Conservation (phyloP, 2,329 filamentous ascomycete genomes). For the Penicillium digitatum region DNA sequence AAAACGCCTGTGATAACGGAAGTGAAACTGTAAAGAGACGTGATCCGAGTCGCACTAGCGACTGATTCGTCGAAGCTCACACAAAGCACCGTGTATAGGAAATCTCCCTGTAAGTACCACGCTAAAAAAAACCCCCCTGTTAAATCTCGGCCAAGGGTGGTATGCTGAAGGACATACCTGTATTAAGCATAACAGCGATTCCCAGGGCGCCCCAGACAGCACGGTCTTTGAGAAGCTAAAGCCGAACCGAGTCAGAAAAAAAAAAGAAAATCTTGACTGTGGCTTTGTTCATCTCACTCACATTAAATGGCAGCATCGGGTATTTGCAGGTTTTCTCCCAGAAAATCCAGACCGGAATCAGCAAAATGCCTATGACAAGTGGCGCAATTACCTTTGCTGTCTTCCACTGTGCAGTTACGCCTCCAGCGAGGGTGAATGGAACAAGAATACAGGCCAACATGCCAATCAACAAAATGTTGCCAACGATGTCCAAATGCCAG, state of each 20-base stretch:
- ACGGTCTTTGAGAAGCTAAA: constrained; percentile 56
- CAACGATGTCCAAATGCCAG: constrained; percentile 54
- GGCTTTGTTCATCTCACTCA: constrained; percentile 9
- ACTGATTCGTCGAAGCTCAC: constrained; percentile 60
- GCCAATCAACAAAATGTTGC: constrained; percentile 51
- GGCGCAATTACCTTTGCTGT: constrained; percentile 51
- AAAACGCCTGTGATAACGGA: constrained; percentile 57
- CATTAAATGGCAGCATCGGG: constrained; percentile 57
- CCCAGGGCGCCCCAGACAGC: constrained; percentile 61
- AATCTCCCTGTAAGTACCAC: constrained; percentile 63
- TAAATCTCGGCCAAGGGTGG: background rate
- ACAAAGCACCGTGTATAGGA: constrained; percentile 59
- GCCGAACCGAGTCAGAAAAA: background rate
- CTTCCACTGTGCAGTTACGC: constrained; percentile 48
- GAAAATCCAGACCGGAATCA: constrained; percentile 49
- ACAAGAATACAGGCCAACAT: constrained; percentile 53
- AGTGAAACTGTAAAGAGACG: constrained; percentile 56
- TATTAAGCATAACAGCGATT: constrained; percentile 44
- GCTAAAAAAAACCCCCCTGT: constrained; percentile 35
- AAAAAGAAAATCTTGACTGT: background rate
- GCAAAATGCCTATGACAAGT: constrained; percentile 49
- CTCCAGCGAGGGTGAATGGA: constrained; percentile 57
- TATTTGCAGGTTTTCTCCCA: constrained; percentile 54
- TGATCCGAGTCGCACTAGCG: constrained; percentile 55
- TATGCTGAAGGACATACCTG: constrained; percentile 12